Evolutionary conservation across 1,139 yeast species (phyloP).

Genomic region (Lodderomyces elongisporus): DNA sequence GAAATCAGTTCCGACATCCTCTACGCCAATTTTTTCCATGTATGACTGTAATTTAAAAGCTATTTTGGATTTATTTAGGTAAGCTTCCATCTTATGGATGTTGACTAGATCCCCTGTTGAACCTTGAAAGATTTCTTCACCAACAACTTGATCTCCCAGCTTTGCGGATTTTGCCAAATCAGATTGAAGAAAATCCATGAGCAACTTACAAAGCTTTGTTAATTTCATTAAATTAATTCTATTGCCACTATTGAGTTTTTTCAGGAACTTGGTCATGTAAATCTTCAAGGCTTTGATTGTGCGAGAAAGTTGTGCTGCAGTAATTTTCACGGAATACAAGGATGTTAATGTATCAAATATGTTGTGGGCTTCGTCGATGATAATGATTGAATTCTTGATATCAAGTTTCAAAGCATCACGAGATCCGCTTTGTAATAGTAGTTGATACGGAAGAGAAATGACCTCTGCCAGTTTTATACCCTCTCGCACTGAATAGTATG

Average conservation of each 20-base stretch:
- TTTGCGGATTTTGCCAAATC: slow-evolving; percentile 18
- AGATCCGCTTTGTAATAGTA: slow-evolving; percentile 61
- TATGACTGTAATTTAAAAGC: slow-evolving; percentile 83
- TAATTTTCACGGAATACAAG: slow-evolving; percentile 59
- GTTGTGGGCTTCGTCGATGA: slow-evolving; percentile 94
- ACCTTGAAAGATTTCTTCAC: slow-evolving; percentile 49
- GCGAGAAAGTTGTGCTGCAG: slow-evolving; percentile 42
- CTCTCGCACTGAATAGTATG: slow-evolving; percentile 71
- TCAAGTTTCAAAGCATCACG: slow-evolving; percentile 57
- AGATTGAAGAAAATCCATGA: slow-evolving; percentile 45
- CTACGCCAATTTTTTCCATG: slow-evolving; percentile 33
- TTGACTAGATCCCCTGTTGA: slow-evolving; percentile 71
- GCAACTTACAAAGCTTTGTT: slow-evolving; percentile 48
- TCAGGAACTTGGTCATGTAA: slow-evolving; percentile 58
- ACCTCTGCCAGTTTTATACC: slow-evolving; percentile 62
- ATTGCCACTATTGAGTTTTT: slow-evolving; percentile 68
- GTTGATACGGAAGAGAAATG: slow-evolving; percentile 80
- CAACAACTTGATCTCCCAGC: slow-evolving; percentile 52
- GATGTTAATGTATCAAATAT: slow-evolving; percentile 71
- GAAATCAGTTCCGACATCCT: slow-evolving; percentile 6
- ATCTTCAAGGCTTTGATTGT: slow-evolving; percentile 44
- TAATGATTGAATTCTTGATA: slow-evolving; percentile 59
- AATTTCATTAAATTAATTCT: slow-evolving; percentile 65
- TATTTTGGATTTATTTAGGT: slow-evolving; percentile 63
- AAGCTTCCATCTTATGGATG: slow-evolving; percentile 60